Conservation (phyloP, 345 rosid genomes). For the Camelina neglecta region DNA sequence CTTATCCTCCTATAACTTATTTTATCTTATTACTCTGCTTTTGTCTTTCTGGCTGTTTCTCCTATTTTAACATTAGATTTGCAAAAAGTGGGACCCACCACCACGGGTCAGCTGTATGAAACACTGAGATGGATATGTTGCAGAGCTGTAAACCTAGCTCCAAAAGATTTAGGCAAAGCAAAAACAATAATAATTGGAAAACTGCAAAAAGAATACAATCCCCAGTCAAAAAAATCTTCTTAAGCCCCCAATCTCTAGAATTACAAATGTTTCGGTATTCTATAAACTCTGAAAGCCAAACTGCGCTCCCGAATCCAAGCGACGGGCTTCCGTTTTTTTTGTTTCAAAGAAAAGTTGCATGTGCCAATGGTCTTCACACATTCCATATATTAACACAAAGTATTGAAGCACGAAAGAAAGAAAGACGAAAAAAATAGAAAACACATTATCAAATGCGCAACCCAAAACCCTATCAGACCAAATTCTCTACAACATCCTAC, state of each 20-base stretch:
- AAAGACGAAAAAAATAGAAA: not conserved
- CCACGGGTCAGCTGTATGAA: too few relatives aligned
- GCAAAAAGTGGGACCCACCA: not conserved
- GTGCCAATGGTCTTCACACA: conserved; percentile 41
- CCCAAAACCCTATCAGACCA: conserved; percentile 44
- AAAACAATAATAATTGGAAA: not conserved
- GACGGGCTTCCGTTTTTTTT: conserved; percentile 25
- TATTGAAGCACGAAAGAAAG: conserved; percentile 36
- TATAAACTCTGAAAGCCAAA: conserved; percentile 42
- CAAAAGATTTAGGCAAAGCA: not conserved
- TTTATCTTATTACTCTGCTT: not conserved
- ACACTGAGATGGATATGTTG: too few relatives aligned
- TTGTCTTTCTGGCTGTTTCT: not conserved
- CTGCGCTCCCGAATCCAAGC: conserved; percentile 42
- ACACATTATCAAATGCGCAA: conserved; percentile 31
- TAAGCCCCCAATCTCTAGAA: conserved; percentile 37
- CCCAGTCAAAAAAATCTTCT: conserved; percentile 20
- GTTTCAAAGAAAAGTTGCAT: conserved; percentile 33
- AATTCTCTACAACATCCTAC: conserved; percentile 39
- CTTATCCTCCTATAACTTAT: not conserved
- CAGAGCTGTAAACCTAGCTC: not conserved
- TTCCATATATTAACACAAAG: conserved; percentile 39
- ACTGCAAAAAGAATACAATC: not conserved
- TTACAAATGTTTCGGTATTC: conserved; percentile 43
- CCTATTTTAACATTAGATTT: not conserved